Evolutionary conservation across 1,284 basidiomycete genomes (phyloP).

Genomic region (Cryptococcus sp.): DNA sequence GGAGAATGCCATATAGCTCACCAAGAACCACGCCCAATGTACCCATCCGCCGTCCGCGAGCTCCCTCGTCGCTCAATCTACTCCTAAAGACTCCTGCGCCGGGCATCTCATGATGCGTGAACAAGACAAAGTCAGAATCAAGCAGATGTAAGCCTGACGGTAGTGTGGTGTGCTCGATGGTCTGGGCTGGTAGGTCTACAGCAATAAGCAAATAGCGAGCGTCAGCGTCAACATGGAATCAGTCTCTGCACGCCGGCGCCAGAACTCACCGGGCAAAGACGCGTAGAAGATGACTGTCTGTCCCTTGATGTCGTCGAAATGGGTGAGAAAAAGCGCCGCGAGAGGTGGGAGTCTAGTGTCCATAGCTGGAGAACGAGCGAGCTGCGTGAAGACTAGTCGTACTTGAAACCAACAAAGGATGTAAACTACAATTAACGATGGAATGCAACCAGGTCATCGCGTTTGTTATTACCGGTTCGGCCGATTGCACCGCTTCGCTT

Average conservation of each 20-base stretch:
- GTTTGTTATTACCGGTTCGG: too few species aligned
- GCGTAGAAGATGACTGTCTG: constrained; percentile 42
- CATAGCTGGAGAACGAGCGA: too few species aligned
- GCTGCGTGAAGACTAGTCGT: neutral
- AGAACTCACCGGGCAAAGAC: constrained; percentile 30
- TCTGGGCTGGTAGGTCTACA: constrained; percentile 24
- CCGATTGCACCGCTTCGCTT: too few species aligned
- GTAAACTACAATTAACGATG: too few species aligned
- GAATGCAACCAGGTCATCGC: too few species aligned
- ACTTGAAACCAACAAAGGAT: too few species aligned
- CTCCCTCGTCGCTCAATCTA: constrained; percentile 20
- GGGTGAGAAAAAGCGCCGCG: constrained; percentile 45
- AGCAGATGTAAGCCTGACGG: constrained; percentile 45
- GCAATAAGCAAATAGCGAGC: neutral
- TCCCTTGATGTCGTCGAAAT: constrained; percentile 50
- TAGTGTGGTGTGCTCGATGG: constrained; percentile 42
- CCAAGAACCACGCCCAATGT: constrained; percentile 44
- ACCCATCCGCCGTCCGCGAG: constrained; percentile 45
- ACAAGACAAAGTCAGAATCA: constrained; percentile 35
- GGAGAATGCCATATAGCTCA: constrained; percentile 11
- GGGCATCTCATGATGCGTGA: constrained; percentile 31
- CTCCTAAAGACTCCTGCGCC: constrained; percentile 41
- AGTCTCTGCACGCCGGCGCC: neutral
- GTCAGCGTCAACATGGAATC: neutral
- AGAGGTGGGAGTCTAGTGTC: constrained; percentile 32